A percentile compares a stretch with the other conserved stretches of the same genome.
Evolutionary conservation across 305 asterid species (phyloP).

Genomic region (Fraxinus ornus): DNA sequence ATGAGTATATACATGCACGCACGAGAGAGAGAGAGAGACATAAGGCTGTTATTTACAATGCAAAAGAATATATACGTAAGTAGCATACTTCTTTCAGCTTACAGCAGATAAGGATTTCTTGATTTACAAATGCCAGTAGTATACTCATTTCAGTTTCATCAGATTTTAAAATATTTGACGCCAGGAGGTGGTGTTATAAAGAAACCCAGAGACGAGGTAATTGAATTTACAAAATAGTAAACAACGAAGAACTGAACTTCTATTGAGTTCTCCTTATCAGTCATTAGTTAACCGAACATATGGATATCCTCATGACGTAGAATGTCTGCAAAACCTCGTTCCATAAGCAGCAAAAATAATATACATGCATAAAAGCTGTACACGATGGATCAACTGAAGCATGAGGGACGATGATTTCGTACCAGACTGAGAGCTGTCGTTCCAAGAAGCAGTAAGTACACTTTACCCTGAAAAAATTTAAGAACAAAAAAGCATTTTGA

Average conservation of each 20-base stretch:
- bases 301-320: not conserved
- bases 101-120: not conserved
- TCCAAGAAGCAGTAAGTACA: constrained; percentile 94
- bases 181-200: not conserved
- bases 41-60: not conserved
- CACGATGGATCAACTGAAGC: constrained; percentile 19
- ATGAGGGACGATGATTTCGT: constrained; percentile 20
- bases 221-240: not conserved
- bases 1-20: not conserved
- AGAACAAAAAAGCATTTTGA: constrained; percentile 7
- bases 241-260: not conserved
- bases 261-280: not conserved
- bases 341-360: not conserved
- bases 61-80: not conserved
- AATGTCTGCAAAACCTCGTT: not conserved
- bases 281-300: not conserved
- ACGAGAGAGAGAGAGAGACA: not conserved
- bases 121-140: not conserved
- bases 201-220: not conserved
- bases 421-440: constrained; percentile 99
- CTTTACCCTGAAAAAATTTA: constrained; percentile 63
- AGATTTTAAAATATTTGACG: not conserved
- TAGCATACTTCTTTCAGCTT: not conserved
- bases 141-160: not conserved
- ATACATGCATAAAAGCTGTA: not conserved